These are phyloP conservation scores for Hypsizygus marmoreus DNA, from an alignment of 768 basidiomycete species.

Conservation along the genomic window DNA sequence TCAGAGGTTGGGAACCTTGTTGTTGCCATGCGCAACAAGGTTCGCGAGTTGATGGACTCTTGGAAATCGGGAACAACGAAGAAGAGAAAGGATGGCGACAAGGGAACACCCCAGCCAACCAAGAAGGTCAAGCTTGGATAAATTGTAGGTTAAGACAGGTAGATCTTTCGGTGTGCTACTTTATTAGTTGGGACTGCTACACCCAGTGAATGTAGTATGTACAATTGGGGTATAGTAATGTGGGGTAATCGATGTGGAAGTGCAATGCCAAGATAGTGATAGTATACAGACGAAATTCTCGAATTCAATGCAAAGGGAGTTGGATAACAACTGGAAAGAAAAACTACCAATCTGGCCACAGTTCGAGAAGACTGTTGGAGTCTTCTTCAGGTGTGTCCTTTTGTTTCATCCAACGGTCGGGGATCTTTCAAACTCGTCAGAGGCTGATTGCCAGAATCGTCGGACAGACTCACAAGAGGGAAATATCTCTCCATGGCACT, in stretches of 20 bases:
- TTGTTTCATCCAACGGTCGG: conserved; percentile 91
- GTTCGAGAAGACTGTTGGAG: conserved; percentile 50
- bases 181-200: conserved; percentile 17
- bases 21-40: conserved; percentile 47
- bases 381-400: conserved; percentile 80
- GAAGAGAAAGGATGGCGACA: conserved; percentile 78
- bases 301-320: not conserved
- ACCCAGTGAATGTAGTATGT: conserved; percentile 21
- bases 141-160: conserved; percentile 24
- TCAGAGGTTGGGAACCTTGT: conserved; percentile 78
- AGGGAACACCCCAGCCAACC: conserved; percentile 57
- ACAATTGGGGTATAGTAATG: conserved; percentile 29
- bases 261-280: not conserved
- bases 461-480: conserved; percentile 59
- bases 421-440: conserved; percentile 50
- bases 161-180: conserved; percentile 8
- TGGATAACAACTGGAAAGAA: not conserved
- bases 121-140: conserved; percentile 71
- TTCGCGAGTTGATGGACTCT: conserved; percentile 51
- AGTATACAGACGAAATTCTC: no score
- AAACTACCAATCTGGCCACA: conserved; percentile 65
- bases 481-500: conserved; percentile 91
- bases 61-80: conserved; percentile 55
- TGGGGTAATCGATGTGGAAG: conserved; percentile 18
- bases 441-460: conserved; percentile 2